These are phyloP conservation scores for Angomonas deanei DNA, from an alignment of 208 protist species.

Conservation along the genomic window DNA sequence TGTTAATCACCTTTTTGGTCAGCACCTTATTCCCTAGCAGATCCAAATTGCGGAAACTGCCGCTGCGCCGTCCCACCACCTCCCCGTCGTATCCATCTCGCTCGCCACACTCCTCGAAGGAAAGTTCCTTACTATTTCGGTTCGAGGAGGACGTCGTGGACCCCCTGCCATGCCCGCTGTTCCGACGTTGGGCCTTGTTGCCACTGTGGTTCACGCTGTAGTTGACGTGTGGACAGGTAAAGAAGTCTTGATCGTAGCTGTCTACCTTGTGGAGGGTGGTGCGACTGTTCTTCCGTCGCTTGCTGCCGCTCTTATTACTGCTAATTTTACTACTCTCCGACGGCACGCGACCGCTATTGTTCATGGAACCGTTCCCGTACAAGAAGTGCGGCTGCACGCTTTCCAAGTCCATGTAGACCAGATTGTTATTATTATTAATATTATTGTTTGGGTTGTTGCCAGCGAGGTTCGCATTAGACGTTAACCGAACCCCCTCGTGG, in stretches of 20 bases:
- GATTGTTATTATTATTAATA: neutral
- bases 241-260: neutral
- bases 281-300: neutral
- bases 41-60: no score
- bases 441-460: no score
- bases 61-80: neutral
- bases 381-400: neutral
- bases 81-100: neutral
- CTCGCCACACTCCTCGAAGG: neutral
- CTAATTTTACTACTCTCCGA: neutral
- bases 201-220: neutral
- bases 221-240: neutral
- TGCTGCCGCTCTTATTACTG: conserved; percentile 1
- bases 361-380: neutral
- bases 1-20: neutral
- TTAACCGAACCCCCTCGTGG: no score
- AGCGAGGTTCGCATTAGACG: no score
- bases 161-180: neutral
- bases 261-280: neutral
- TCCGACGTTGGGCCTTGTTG: neutral
- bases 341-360: neutral
- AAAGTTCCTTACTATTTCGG: neutral
- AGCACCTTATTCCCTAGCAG: neutral
- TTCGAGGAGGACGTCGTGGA: neutral
- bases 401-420: neutral